Conservation (phyloP, 495 filamentous ascomycete species). For the Amphirosellinia nigrospora region DNA sequence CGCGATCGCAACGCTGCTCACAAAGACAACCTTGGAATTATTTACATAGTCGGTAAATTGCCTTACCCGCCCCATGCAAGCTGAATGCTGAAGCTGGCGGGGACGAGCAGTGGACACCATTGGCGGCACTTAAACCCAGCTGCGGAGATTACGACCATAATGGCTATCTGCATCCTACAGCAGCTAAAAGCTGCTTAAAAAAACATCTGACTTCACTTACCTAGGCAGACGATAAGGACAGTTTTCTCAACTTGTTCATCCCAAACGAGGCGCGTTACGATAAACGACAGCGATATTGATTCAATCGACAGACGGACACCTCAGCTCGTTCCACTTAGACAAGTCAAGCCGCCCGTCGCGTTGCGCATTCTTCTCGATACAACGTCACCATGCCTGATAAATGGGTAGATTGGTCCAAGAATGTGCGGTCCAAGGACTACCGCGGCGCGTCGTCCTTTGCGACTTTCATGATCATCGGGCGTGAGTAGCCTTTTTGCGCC, state of each 20-base stretch:
- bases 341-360: not conserved
- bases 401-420: conserved; percentile 59
- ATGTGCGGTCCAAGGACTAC: conserved; percentile 54
- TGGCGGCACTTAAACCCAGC: too few relatives aligned
- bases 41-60: not conserved
- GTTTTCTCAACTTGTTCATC: not conserved
- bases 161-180: conserved; percentile 1
- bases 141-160: conserved; percentile 10
- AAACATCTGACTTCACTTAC: conserved; percentile 1
- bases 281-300: not conserved
- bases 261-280: not conserved
- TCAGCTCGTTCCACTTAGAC: not conserved
- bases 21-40: not conserved
- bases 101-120: not conserved
- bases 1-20: not conserved
- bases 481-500: conserved; percentile 58
- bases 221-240: conserved; percentile 1
- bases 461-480: conserved; percentile 94
- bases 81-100: not conserved
- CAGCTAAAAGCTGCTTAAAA: conserved; percentile 12
- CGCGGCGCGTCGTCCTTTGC: conserved; percentile 69
- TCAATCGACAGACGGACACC: not conserved
- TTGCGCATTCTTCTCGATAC: not conserved
- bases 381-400: conserved; percentile 38
- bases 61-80: conserved; percentile 4